Evolutionary conservation across 176 grass and related monocot genomes (phyloP), one percentile per base, ranked within the genome.

Genomic region (Ananas comosus): DNA sequence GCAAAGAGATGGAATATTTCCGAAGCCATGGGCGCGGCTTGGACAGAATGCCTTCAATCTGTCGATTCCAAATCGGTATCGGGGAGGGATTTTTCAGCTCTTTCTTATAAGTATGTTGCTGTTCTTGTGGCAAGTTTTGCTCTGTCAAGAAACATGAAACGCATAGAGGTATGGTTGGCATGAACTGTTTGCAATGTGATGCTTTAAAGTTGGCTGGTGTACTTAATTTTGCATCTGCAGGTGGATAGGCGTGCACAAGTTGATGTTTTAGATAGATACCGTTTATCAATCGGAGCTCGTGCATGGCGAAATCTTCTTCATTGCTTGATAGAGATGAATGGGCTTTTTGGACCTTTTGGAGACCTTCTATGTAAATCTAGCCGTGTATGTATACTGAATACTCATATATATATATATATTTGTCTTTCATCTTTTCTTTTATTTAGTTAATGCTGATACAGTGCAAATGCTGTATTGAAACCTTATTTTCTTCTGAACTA

Each of bases 251-350:
- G 83, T 76, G 77, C 79, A 78, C 84, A 85, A 83, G 86, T 84
- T 77, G 82, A 85, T 83, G 66, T 92, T 49, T 72, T 92, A 70
- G 75, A 85, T 50, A 75, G 87, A 53, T 84, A 90, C 68, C 84
- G 53, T 67, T 74, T 74, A 22, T 92, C 83, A 64, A 90, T 80
- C 70, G 94, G 94, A 51, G 72, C 77, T 85, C 82, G 78, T 48
- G 94, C 94, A 74, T 97, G 94, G 94, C 90, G 94, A 49, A 88
- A 92, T 72, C 94, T 97, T 91, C 83, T 97, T 76, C 94, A 88
- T 80, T 85, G 94, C 58, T 51, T 97, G 56, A 74, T 73, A 75
- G 94, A 97, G 77, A 92, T 88, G 86, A 78, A 69, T 76, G 82
- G 89, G 79, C 80, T 97, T 57, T 97, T 87, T 83, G 94, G 89